phyloP scores from a whole-genome alignment of 768 basidiomycete species.

The Hebeloma cylindrosporum region DNA sequence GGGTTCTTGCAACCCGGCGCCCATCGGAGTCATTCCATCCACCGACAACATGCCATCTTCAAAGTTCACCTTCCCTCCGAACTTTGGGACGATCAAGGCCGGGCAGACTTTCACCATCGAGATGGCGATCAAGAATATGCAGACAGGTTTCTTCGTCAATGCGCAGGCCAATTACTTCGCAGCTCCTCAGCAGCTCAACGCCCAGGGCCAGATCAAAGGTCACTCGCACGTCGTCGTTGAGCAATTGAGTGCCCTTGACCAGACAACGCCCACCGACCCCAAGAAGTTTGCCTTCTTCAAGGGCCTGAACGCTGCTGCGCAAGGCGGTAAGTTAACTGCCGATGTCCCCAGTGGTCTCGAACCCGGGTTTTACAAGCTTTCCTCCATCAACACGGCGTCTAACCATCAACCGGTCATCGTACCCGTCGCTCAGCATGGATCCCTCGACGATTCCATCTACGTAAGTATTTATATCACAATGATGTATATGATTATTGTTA shows the following conservation, averaged over 20 bases:
- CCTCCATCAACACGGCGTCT: slow-evolving; percentile 54
- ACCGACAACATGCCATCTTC: slow-evolving; percentile 46
- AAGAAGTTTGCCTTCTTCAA: slow-evolving; percentile 61
- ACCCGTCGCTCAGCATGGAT: slow-evolving; percentile 62
- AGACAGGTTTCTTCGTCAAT: slow-evolving; percentile 59
- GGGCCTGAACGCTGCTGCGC: slow-evolving; percentile 47
- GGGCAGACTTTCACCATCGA: slow-evolving; percentile 50
- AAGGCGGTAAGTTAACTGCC: slow-evolving; percentile 48
- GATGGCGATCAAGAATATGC: slow-evolving; percentile 45
- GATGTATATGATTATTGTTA: background rate
- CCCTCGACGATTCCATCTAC: slow-evolving; percentile 60
- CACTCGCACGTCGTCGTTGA: slow-evolving; percentile 64
- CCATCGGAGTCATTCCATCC: slow-evolving; percentile 55
- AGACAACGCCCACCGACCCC: slow-evolving; percentile 50
- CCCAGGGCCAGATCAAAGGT: slow-evolving; percentile 50
- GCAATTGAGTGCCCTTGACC: slow-evolving; percentile 39
- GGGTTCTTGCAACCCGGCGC: slow-evolving; percentile 60
- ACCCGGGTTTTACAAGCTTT: slow-evolving; percentile 57
- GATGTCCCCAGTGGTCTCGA: slow-evolving; percentile 56
- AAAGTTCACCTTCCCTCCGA: slow-evolving; percentile 46
- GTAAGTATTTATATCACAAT: slow-evolving; percentile 32
- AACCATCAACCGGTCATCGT: slow-evolving; percentile 65
- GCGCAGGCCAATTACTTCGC: slow-evolving; percentile 53
- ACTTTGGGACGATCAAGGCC: slow-evolving; percentile 44
- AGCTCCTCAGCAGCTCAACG: slow-evolving; percentile 57